Evolutionary conservation across 768 basidiomycete genomes (phyloP).

Genomic region (Mrakia blollopis): DNA sequence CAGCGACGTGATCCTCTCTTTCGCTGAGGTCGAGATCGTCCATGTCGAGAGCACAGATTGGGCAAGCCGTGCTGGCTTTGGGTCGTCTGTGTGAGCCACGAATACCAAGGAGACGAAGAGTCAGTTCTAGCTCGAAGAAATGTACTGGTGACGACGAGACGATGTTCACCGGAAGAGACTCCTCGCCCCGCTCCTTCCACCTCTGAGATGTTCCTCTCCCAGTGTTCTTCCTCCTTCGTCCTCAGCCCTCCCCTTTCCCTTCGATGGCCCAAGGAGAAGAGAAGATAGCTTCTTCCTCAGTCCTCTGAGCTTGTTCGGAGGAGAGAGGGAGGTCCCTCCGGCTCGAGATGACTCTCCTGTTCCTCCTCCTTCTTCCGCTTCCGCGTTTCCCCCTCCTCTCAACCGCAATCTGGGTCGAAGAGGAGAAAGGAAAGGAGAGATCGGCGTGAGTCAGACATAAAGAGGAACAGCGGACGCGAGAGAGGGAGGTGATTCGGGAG

Average conservation of each 20-base stretch:
- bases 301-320: background rate
- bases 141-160: no score
- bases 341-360: background rate
- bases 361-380: no score
- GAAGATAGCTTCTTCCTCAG: background rate
- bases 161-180: background rate
- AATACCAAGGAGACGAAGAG: background rate
- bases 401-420: background rate
- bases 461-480: background rate
- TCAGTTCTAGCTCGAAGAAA: background rate
- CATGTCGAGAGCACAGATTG: slow-evolving; percentile 6
- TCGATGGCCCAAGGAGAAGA: background rate
- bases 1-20: slow-evolving; percentile 10
- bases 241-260: background rate
- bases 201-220: background rate
- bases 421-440: background rate
- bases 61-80: background rate
- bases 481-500: background rate
- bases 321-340: background rate
- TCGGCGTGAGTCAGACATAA: background rate
- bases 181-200: background rate
- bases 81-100: background rate
- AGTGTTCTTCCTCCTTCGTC: background rate
- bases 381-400: background rate
- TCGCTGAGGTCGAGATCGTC: background rate